Base-by-base conservation (phyloP, 345 rosid genomes). In the Nephelium lappaceum region DNA sequence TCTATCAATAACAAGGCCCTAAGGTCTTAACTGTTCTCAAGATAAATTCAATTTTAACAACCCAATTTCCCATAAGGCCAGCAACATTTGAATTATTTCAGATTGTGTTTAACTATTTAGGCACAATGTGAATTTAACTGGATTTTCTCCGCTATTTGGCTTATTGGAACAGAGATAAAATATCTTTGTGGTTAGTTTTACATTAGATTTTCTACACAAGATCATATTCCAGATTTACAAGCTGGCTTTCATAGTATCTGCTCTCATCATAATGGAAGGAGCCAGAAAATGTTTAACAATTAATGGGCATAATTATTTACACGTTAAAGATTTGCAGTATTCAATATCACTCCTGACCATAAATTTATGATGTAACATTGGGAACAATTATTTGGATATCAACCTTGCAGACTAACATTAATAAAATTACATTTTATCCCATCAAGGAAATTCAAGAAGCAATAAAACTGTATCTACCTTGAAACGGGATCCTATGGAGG, bases 401-500 rank as follows among this genome's bases (percentile, higher is more conserved):
- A 71, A 31, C 41, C 25, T 71, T 51, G 25, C 39, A 42, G 45
- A 73, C 43, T 14, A 73, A 61, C 58, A 53, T 15, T 51, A 51
- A 51, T 51, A 45, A 38, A 72, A 38, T 47, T 39, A 36, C 62
- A 55, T 14, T 66, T 69, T 67, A 69, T 23, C 39, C 27, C 31
- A 31, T 27, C 18, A 65, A 64, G 63, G 42, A 72, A 63, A 38
- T 9, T 70, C 27, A 55, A 62, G 77, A 49, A 75, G 70, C 76
- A 72, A 41, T 25, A 18, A 51, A n/a, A 53, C 42, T 41, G 38
- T 42, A 31, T 43, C 73, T 84, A 96, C 99, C 99, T 96, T 96
- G 85, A 96, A 96, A 72, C 98, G 95, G 67, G 99, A 85, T 72
- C 99, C 99, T 49, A 96, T 94, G 81, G 99, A 96, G 79, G 99